Evolutionary conservation across 2,329 filamentous ascomycete genomes (phyloP).

Genomic region (Mycosphaerella sp.): DNA sequence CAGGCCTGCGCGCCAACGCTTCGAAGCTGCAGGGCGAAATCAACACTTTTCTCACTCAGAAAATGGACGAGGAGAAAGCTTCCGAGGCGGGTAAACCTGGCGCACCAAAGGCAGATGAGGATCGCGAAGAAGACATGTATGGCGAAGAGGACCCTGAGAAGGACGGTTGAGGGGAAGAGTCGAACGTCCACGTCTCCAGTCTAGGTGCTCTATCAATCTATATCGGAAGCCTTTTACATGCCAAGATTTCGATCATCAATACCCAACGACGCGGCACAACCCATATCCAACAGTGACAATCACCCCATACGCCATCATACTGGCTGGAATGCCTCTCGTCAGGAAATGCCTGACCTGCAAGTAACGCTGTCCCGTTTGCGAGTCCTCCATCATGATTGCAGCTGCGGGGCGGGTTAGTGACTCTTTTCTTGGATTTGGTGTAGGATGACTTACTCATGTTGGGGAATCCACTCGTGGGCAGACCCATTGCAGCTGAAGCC

Average conservation of each 20-base stretch:
- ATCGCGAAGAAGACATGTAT: constrained; percentile 62
- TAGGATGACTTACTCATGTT: constrained; percentile 83
- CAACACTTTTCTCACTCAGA: constrained; percentile 63
- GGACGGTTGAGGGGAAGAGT: constrained; percentile 14
- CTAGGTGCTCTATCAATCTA: constrained; percentile 2
- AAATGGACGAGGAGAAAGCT: constrained; percentile 67
- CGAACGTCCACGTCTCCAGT: not conserved
- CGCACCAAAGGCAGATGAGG: constrained; percentile 19
- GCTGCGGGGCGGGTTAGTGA: constrained; percentile 47
- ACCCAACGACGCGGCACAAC: constrained; percentile 69
- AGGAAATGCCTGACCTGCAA: constrained; percentile 91
- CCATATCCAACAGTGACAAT: constrained; percentile 87
- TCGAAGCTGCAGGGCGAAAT: constrained; percentile 56
- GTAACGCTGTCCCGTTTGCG: constrained; percentile 82
- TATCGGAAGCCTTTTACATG: not conserved
- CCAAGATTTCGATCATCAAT: constrained; percentile 44
- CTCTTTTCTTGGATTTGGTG: not conserved
- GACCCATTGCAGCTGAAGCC: constrained; percentile 95
- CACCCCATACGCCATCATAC: constrained; percentile 71
- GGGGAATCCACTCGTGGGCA: constrained; percentile 93
- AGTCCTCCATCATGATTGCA: constrained; percentile 98
- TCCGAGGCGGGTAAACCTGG: constrained; percentile 33
- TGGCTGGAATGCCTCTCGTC: constrained; percentile 82
- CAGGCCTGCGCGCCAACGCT: constrained; percentile 52
- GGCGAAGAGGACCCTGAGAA: constrained; percentile 72